Conservation (phyloP, 2,329 filamentous ascomycete species). For the Pyrenophora seminiperda region DNA sequence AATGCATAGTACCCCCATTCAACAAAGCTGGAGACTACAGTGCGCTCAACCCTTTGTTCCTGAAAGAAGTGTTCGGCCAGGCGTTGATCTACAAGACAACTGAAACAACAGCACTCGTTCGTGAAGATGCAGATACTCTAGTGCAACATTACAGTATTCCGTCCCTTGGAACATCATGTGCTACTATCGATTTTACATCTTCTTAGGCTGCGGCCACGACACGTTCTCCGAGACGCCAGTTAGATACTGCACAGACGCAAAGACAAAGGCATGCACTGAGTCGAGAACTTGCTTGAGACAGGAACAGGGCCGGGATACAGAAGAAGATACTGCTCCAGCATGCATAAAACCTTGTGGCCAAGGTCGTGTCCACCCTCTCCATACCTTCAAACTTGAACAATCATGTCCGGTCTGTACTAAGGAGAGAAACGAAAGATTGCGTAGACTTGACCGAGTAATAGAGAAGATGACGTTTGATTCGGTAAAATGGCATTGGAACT, state of each 20-base stretch:
- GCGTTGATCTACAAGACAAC: background rate
- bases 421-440: slow-evolving; percentile 12
- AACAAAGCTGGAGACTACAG: background rate
- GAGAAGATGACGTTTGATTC: background rate
- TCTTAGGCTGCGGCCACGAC: slow-evolving; percentile 51
- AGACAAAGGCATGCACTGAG: background rate
- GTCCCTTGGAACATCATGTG: slow-evolving; percentile 45
- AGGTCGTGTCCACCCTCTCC: slow-evolving; percentile 6
- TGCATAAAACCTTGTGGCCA: background rate
- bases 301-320: background rate
- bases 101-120: background rate
- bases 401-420: slow-evolving; percentile 7
- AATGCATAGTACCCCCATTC: background rate
- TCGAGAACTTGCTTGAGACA: too few species aligned
- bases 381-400: slow-evolving; percentile 2
- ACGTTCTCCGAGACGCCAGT: slow-evolving; percentile 42
- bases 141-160: background rate
- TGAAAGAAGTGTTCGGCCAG: background rate
- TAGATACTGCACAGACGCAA: slow-evolving; percentile 40
- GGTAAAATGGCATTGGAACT: slow-evolving; percentile 15
- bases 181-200: slow-evolving; percentile 52
- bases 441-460: background rate
- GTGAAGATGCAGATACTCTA: background rate
- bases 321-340: background rate
- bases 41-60: background rate